phyloP scores from a whole-genome alignment of 371 early-diverging fungal species.

The Lichtheimia corymbifera region DNA sequence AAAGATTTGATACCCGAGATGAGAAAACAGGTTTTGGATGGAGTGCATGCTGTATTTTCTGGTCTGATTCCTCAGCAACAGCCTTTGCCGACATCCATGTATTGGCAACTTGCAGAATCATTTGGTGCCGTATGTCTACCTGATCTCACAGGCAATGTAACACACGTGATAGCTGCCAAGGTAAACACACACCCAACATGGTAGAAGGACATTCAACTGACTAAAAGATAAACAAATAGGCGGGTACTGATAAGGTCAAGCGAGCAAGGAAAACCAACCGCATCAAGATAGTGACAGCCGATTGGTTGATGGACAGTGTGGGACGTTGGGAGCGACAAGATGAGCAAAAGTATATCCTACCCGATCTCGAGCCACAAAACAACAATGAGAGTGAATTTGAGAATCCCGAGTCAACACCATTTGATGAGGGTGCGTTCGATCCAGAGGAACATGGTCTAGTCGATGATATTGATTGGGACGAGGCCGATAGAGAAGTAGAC shows the following conservation, averaged over 20 bases:
- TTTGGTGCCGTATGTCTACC: conserved; percentile 73
- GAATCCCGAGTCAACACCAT: conserved; percentile 31
- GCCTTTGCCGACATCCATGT: conserved; percentile 53
- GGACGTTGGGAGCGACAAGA: conserved; percentile 59
- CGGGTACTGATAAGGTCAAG: conserved; percentile 60
- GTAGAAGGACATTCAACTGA: neutral
- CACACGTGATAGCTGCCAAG: conserved; percentile 81
- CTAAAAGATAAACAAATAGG: conserved; percentile 21
- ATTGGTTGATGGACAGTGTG: conserved; percentile 66
- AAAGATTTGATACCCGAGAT: conserved; percentile 53
- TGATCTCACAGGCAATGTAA: conserved; percentile 59
- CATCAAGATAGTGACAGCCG: conserved; percentile 54
- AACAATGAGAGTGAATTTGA: conserved; percentile 30
- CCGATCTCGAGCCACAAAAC: conserved; percentile 16
- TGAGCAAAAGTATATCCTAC: conserved; percentile 54
- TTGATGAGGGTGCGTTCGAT: conserved; percentile 42
- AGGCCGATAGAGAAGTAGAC: conserved; percentile 58
- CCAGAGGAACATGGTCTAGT: conserved; percentile 48
- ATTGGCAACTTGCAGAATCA: conserved; percentile 70
- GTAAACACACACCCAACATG: conserved; percentile 17
- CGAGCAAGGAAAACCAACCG: conserved; percentile 45
- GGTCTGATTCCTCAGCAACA: conserved; percentile 58
- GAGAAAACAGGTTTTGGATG: conserved; percentile 49
- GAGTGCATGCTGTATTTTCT: conserved; percentile 54
- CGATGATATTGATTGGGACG: conserved; percentile 58